Conservation (phyloP, 345 rosid genomes). For the Raphanus sativus region DNA sequence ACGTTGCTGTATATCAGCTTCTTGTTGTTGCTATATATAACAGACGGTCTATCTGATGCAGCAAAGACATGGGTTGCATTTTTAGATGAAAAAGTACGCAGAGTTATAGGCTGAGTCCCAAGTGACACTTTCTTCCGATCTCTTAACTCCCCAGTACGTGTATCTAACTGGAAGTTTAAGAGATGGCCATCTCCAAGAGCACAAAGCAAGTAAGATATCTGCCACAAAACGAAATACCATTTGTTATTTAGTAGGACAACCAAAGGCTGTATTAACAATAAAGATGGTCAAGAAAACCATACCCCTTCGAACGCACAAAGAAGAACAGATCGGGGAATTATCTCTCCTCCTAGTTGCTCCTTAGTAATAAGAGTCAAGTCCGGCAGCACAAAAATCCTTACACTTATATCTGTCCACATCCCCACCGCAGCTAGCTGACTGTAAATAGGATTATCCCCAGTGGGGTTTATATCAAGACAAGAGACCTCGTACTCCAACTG, state of each 20-base stretch:
- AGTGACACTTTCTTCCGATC: constrained; percentile 88
- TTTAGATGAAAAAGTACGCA: constrained; percentile 90
- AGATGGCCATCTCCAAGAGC: constrained; percentile 99
- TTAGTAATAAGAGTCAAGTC: constrained; percentile 78
- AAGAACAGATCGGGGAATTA: constrained; percentile 90
- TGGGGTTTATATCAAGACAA: constrained; percentile 91
- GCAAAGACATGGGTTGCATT: constrained; percentile 85
- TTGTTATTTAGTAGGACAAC: constrained; percentile 2
- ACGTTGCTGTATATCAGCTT: constrained; percentile 94
- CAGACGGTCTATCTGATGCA: constrained; percentile 92
- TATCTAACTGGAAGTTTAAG: constrained; percentile 73
- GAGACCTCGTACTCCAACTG: constrained; percentile 85
- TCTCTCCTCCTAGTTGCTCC: constrained; percentile 92
- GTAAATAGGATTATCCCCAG: constrained; percentile 65
- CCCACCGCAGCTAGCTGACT: constrained; percentile 97
- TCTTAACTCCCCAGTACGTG: constrained; percentile 65
- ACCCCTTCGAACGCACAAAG: constrained; percentile 97
- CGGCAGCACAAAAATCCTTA: constrained; percentile 76
- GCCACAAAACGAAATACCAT: constrained; percentile 24
- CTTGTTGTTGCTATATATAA: constrained; percentile 90
- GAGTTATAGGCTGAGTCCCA: constrained; percentile 91
- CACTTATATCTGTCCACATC: constrained; percentile 97
- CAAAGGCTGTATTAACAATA: constrained; percentile 11
- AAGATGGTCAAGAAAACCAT: constrained; percentile 32
- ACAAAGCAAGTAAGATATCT: constrained; percentile 91